Conservation (phyloP, 305 asterid species). For the Rubia tinctorum region DNA sequence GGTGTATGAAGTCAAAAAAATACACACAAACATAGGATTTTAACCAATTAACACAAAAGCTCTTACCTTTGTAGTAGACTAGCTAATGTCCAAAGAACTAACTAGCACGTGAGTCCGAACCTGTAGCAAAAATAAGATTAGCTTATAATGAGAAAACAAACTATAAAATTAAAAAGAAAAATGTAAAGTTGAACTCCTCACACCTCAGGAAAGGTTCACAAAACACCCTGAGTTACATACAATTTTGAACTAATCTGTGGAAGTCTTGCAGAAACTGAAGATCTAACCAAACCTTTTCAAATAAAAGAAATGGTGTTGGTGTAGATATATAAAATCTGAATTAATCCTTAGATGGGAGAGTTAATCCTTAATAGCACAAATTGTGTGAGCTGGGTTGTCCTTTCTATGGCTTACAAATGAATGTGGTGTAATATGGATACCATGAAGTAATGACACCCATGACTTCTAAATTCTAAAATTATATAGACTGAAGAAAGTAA, state of each 20-base stretch:
- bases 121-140: constrained; percentile 19
- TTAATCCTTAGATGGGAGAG: no score
- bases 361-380: no score
- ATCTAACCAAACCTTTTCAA: no score
- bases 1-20: neutral
- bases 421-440: no score
- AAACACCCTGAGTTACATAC: constrained; percentile 80
- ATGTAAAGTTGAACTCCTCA: neutral
- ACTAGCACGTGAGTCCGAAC: constrained; percentile 61
- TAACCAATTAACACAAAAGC: constrained; percentile 12
- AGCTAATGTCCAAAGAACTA: constrained; percentile 66
- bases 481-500: no score
- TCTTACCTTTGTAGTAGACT: constrained; percentile 73
- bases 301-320: neutral
- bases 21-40: neutral
- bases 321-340: neutral
- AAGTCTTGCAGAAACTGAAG: no score
- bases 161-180: neutral
- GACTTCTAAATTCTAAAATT: no score
- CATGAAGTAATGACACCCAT: no score
- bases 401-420: no score
- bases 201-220: constrained; percentile 80
- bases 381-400: no score
- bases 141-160: constrained; percentile 5
- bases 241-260: no score